Base-by-base conservation (phyloP, 805 yeast species). In the Lipomyces japonicus region DNA sequence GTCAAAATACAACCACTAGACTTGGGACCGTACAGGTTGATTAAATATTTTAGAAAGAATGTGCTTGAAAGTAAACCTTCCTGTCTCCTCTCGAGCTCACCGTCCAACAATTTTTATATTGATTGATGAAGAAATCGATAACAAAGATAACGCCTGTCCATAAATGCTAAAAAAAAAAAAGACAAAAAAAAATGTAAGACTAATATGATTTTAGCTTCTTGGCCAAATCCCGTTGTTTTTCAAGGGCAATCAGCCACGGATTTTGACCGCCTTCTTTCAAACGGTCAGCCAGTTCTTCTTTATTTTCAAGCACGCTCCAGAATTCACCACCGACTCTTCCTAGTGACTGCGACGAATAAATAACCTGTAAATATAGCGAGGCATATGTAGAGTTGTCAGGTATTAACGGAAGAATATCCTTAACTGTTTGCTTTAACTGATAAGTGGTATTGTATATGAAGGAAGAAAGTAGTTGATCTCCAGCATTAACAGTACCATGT, bases 291-390 rank as follows among this genome's bases (percentile, higher is more conserved):
- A 37, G 31, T 9, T 51, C 53, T 1, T 14, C 18, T 12, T 26
- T 43, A 10, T 53, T 53, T 3, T 43, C 57, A 18, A 59, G 35
- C n/a, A 59, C 21, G 14, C 46, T 41, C 68, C 86, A 83, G 64
- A 86, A 86, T 59, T 84, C 86, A 2, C 79, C 79, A 12, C 86
- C 83, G 19, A 79, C 78, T 55, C 89, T 72, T 1, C 84, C 81
- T 45, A 91, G 71, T 32, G 95, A 82, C 63, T 84, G 88, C n/a
- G 95, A 84, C 58, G 96, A 86, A 68, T 90, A 91, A 0, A 87
- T 81, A 34, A 90, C 68, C 67, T 91, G 98, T 30, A 91, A 69
- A 57, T 90, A 77, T 21, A 89, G 70, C 0, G 91, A 85, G 49
- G 84, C 84, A 28, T 63, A 50, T 10, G 61, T 60, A 14, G 65